phyloP scores from a whole-genome alignment of 2,329 filamentous ascomycete genomes.

The Aspergillus niger region DNA sequence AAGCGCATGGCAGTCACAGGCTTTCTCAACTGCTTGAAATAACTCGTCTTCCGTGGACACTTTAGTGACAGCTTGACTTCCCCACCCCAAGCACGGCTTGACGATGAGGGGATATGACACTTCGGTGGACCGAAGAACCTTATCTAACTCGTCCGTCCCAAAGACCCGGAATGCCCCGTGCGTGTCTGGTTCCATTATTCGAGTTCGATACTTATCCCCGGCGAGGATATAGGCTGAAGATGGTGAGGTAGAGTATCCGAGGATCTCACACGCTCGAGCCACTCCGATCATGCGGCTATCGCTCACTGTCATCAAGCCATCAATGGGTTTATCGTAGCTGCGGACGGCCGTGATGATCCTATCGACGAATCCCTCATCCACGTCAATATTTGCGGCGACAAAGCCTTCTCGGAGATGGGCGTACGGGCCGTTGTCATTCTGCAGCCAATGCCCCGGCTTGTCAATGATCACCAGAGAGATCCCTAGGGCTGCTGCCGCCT shows the following conservation, averaged over 20 bases:
- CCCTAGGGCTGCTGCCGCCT: neutral
- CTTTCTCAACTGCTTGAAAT: neutral
- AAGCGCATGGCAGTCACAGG: neutral
- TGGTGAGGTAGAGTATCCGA: neutral
- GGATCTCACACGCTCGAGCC: neutral
- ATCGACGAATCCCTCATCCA: neutral
- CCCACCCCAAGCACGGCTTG: constrained; percentile 5
- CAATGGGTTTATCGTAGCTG: neutral
- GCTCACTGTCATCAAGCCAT: neutral
- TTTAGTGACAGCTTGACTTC: too few species aligned
- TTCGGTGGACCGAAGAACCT: neutral
- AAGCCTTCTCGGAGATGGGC: neutral
- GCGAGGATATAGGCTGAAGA: neutral
- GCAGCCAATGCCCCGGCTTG: neutral
- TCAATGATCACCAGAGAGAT: neutral
- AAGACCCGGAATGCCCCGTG: neutral
- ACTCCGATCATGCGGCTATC: neutral
- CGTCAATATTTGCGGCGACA: neutral
- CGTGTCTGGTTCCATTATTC: neutral
- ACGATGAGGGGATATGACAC: constrained; percentile 1
- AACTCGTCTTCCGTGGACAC: neutral
- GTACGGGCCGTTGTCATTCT: neutral
- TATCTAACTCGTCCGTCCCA: neutral
- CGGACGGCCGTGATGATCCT: neutral
- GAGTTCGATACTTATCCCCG: neutral